A percentile compares a stretch with the other conserved stretches of the same genome.
These are phyloP conservation scores for Fusarium camptoceras DNA, from an alignment of 2,329 filamentous ascomycete species.

Conservation along the genomic window DNA sequence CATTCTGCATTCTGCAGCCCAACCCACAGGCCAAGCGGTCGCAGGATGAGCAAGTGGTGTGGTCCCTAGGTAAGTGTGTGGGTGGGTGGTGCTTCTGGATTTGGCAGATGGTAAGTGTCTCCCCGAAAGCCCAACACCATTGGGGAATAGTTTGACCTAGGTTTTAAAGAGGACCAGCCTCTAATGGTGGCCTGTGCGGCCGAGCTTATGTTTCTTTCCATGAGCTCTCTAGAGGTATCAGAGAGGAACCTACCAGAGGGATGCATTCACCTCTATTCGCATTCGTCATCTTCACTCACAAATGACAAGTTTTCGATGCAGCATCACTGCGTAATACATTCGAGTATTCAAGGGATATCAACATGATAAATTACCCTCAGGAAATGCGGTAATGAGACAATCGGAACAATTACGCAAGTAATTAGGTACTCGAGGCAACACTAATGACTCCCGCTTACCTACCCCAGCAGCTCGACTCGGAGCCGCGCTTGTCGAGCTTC, in stretches of 20 bases:
- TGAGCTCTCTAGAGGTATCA: constrained; percentile 21
- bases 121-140: constrained; percentile 36
- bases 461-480: constrained; percentile 21
- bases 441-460: neutral
- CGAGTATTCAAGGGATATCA: neutral
- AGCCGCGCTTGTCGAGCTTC: constrained; percentile 44
- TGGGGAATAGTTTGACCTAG: constrained; percentile 22
- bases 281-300: neutral
- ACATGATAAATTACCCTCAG: neutral
- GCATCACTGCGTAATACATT: neutral
- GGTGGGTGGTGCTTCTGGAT: constrained; percentile 16
- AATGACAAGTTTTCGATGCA: neutral
- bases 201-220: constrained; percentile 29
- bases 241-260: neutral
- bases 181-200: constrained; percentile 35
- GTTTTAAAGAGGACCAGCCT: constrained; percentile 25
- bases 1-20: constrained; percentile 36
- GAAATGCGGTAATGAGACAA: neutral
- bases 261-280: neutral
- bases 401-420: constrained; percentile 5
- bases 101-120: constrained; percentile 29
- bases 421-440: neutral
- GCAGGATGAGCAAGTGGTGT: constrained; percentile 44
- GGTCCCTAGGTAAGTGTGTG: constrained; percentile 9
- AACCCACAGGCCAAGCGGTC: constrained; percentile 42